Base-by-base conservation (phyloP, 352 stramenopile genomes). In the Pythium phragmiticola region DNA sequence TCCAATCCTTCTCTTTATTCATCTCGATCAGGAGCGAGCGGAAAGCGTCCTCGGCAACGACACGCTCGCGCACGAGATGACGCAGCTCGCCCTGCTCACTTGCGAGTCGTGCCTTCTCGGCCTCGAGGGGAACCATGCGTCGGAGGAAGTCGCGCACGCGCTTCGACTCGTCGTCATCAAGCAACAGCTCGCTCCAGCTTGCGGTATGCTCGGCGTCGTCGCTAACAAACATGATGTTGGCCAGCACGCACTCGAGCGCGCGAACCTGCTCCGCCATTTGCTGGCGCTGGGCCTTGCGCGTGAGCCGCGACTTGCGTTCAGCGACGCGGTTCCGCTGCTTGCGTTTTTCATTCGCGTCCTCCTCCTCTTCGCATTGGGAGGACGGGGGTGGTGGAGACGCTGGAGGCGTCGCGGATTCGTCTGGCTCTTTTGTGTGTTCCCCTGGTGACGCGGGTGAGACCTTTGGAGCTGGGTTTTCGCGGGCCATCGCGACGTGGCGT, bases 191-290 rank as follows among this genome's bases (percentile, higher is more conserved):
- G 30, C 43, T 23, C 43, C 43, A 49, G 42, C 48, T 4, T 37
- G 48, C 41, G 7, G 28, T 30, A 30, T 30, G 2, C 8, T 41
- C 48, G 12, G 7, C 0, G 23, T 37, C 28, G 5, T 55, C 28
- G 12, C 42, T 17, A 8, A 57, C 30, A 23, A 57, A 57, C 50
- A 57, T 57, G n/a, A 45, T 17, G 19, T 57, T 57, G 7, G 50
- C 50, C 9, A 57, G 26, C 11, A 45, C 50, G 12, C 50, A 57
- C 30, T 60, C 53, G 36, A 60, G 39, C 13, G 53, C 36, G 36
- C 36, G 4, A 13, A 60, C 36, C 19, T 60, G 53, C 1, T 34
- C 39, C 14, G 14, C 41, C 53, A 60, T 47, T 19, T 12, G 36
- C 53, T 47, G 36, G 13, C 36, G 36, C 12, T 49, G 48, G 4